A percentile compares a stretch with the other conserved stretches of the same genome.
Conservation (phyloP, 2,329 filamentous ascomycete genomes). For the Colletotrichum filicis region DNA sequence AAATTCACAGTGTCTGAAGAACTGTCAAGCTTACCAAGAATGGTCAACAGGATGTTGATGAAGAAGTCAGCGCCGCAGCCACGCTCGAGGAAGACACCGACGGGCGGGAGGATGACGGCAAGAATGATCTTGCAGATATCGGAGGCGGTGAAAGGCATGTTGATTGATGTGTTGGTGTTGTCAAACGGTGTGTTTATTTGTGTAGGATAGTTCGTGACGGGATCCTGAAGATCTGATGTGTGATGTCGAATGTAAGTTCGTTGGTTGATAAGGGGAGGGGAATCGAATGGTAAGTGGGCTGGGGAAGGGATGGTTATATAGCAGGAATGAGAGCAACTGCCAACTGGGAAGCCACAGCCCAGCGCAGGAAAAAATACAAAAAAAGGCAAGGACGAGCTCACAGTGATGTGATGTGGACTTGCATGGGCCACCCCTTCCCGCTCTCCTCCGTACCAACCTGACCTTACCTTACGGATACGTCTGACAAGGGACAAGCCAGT, state of each 20-base stretch:
- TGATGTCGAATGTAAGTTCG: constrained; percentile 6
- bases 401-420: constrained; percentile 36
- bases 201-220: constrained; percentile 11
- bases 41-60: constrained; percentile 92
- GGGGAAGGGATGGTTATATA: constrained; percentile 26
- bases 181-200: constrained; percentile 2
- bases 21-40: constrained; percentile 62
- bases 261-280: constrained; percentile 18
- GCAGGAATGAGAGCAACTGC: constrained; percentile 2
- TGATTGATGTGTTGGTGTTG: constrained; percentile 41
- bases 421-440: constrained; percentile 33
- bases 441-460: background rate
- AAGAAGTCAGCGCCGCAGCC: constrained; percentile 88
- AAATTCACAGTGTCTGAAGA: no score
- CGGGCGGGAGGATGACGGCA: constrained; percentile 88
- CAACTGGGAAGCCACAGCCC: background rate
- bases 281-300: constrained; percentile 2
- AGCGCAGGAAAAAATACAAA: background rate
- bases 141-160: constrained; percentile 67
- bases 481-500: constrained; percentile 35
- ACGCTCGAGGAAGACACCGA: constrained; percentile 94
- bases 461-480: constrained; percentile 19
- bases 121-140: constrained; percentile 79
- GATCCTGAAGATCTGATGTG: constrained; percentile 11
- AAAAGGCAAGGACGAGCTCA: constrained; percentile 30